Base-by-base conservation (phyloP, 2,329 filamentous ascomycete species). In the Monosporascus ibericus region DNA sequence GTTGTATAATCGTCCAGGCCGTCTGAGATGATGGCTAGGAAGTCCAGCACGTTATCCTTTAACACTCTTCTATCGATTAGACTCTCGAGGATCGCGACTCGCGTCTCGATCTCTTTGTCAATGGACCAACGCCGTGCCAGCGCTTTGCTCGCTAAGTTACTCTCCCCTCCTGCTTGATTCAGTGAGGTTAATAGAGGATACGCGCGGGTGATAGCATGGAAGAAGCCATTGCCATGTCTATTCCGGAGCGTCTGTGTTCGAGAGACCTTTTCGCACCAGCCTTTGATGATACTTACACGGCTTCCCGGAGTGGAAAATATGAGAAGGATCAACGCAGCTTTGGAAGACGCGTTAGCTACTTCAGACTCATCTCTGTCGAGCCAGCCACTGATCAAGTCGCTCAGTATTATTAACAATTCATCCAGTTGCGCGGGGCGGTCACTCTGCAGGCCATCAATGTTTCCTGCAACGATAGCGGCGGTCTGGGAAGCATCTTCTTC, bases 1-100 rank as follows among this genome's bases (percentile, higher is more conserved):
- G 90, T 92, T 0, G 90, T 95, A 64, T 97, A 97, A 66, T 99
- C 92, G 58, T 92, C 87, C 27, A 99, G 71, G 0, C 86, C 83
- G 40, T 79, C 78, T 0, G 69, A 64, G 8, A 87, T 68, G 1
- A 83, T 56, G 0, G 63, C 60, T 1, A 80, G 55, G 52, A 84
- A 78, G 3, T 63, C 60, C 5, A 60, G 57, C 3, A 71, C 65
- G 42, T 73, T 70, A 27, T 72, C 64, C 38, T 62, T 67, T 4
- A 83, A 65, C 5, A 79, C 65, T 6, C 69, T 69, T 52, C 75
- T 78, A 36, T 70, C 71, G 1, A 74, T 68, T 27, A 86, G 67
- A 48, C 78, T 80, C 53, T 79, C 75, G 14, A 86, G 68, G 25
- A 86, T 77, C 2, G 80, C 72, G 3, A 78, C 75, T 18, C 76